phyloP scores from a whole-genome alignment of 208 protist species.

The Leishmania aethiopica region DNA sequence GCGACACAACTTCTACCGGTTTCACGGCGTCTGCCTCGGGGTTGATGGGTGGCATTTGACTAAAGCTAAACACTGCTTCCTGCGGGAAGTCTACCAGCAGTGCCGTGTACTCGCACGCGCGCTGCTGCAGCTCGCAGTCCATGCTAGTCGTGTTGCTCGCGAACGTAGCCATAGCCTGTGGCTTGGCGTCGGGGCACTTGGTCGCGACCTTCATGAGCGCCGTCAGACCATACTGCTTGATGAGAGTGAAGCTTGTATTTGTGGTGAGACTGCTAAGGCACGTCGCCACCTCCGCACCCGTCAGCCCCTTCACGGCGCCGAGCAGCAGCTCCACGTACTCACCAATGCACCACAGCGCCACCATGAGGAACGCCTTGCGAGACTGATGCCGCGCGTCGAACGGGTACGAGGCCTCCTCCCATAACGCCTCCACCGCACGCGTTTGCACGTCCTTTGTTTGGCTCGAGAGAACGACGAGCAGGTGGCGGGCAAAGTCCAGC shows the following conservation, averaged over 20 bases:
- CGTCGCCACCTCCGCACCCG: conserved; percentile 49
- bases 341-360: conserved; percentile 95
- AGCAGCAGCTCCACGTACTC: conserved; percentile 96
- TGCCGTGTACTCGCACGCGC: conserved; percentile 91
- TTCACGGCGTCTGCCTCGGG: conserved; percentile 36
- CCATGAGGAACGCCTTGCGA: conserved; percentile 92
- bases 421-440: conserved; percentile 89
- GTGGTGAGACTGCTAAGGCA: conserved; percentile 74
- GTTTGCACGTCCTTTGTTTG: conserved; percentile 88
- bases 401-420: conserved; percentile 78
- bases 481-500: conserved; percentile 66
- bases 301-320: conserved; percentile 20
- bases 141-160: conserved; percentile 70
- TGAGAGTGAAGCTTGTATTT: conserved; percentile 62
- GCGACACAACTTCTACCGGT: conserved; percentile 63
- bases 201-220: conserved; percentile 95
- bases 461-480: conserved; percentile 91
- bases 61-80: conserved; percentile 73
- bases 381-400: conserved; percentile 80
- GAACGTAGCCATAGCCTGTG: conserved; percentile 55
- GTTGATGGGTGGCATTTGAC: conserved; percentile 82
- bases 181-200: conserved; percentile 60
- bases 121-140: conserved; percentile 95
- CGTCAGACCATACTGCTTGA: conserved; percentile 94
- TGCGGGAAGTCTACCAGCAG: conserved; percentile 80